Conservation (phyloP, 768 basidiomycete species). For the Kwoniella newhampshirensis region DNA sequence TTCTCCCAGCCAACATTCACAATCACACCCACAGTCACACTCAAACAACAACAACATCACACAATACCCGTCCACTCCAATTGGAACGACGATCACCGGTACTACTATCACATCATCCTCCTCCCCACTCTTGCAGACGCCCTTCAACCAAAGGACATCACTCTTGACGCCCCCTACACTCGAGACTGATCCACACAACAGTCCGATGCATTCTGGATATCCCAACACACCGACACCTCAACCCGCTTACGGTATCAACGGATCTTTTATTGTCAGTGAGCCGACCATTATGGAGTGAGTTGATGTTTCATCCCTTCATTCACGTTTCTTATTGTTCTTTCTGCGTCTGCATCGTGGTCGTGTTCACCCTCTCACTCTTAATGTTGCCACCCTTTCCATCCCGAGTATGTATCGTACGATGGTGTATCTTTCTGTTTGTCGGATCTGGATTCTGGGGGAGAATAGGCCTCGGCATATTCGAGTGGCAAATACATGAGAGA, state of each 20-base stretch:
- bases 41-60: constrained; percentile 14
- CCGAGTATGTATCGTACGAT: not conserved
- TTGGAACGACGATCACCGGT: constrained; percentile 9
- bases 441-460: no score
- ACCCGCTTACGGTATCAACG: constrained; percentile 33
- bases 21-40: constrained; percentile 10
- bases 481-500: no score
- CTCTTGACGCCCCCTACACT: constrained; percentile 2
- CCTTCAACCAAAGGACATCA: not conserved
- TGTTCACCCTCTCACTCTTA: no score
- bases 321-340: constrained; percentile 3
- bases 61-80: constrained; percentile 9
- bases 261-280: constrained; percentile 29
- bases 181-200: constrained; percentile 13
- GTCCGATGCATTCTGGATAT: constrained; percentile 28
- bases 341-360: constrained; percentile 4
- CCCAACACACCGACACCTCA: constrained; percentile 41
- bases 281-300: constrained; percentile 33
- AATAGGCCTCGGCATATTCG: no score
- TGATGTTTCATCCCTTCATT: constrained; percentile 9
- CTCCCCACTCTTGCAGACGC: not conserved
- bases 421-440: no score
- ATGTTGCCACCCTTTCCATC: no score
- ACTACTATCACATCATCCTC: not conserved
- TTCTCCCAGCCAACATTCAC: not conserved